These are phyloP conservation scores for Geopyxis carbonaria DNA, from an alignment of 495 filamentous ascomycete species.

Conservation along the genomic window DNA sequence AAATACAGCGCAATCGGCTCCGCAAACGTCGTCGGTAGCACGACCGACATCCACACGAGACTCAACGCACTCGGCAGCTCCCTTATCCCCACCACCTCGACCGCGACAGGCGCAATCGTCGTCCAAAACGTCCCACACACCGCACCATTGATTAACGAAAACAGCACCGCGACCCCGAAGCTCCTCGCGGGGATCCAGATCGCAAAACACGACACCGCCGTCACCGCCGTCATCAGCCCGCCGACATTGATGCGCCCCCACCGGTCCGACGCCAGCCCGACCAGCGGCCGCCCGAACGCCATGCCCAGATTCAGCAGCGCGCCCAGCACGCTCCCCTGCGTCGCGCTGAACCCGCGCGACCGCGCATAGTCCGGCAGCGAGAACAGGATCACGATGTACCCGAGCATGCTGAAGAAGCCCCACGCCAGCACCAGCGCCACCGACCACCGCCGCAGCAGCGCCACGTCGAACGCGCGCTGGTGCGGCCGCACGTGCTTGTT, in stretches of 20 bases:
- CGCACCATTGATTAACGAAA: conserved; percentile 40
- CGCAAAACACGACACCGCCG: conserved; percentile 42
- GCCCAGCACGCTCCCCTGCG: conserved; percentile 51
- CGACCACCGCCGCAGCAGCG: conserved; percentile 41
- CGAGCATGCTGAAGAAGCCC: conserved; percentile 53
- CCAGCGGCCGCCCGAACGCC: conserved; percentile 45
- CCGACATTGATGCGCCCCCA: conserved; percentile 55
- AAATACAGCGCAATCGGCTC: conserved; percentile 47
- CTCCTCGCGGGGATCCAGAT: conserved; percentile 43
- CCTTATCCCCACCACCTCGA: conserved; percentile 39
- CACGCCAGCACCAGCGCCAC: conserved; percentile 50
- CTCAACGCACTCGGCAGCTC: conserved; percentile 45
- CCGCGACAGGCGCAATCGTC: conserved; percentile 37
- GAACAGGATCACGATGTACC: conserved; percentile 56
- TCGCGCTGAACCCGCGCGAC: conserved; percentile 43
- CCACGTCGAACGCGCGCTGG: conserved; percentile 44
- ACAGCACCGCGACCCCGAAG: conserved; percentile 44
- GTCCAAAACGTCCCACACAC: conserved; percentile 53
- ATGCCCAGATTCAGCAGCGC: conserved; percentile 56
- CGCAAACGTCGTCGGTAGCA: conserved; percentile 44
- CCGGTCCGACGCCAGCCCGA: conserved; percentile 49
- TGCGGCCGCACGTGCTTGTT: conserved; percentile 49
- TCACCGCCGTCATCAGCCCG: conserved; percentile 39
- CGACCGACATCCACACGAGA: conserved; percentile 46
- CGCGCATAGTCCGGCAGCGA: conserved; percentile 48